Evolutionary conservation across 108 stramenopile genomes (phyloP).

Genomic region (Nitzschia palea): DNA sequence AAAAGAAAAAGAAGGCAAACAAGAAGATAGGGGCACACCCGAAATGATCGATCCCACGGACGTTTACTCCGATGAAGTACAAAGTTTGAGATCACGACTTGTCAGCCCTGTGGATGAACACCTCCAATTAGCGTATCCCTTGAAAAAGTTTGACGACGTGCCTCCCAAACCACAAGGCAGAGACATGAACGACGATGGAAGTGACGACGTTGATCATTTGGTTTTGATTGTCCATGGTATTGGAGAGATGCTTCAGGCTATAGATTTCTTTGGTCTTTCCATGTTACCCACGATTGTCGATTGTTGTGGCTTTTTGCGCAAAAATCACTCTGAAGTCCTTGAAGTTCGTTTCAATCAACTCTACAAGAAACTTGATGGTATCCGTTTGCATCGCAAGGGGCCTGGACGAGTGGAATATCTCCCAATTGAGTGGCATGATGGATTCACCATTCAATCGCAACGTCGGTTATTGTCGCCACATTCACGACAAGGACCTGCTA

Average conservation of each 20-base stretch:
- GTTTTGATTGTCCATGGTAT: conserved; percentile 80
- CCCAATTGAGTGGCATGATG: conserved; percentile 81
- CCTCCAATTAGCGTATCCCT: conserved; percentile 9
- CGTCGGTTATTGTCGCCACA: conserved; percentile 16
- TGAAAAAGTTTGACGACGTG: conserved; percentile 1
- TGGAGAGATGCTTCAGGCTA: conserved; percentile 65
- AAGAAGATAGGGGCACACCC: not conserved
- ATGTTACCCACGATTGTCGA: conserved; percentile 63
- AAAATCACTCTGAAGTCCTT: conserved; percentile 59
- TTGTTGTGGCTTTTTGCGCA: conserved; percentile 62
- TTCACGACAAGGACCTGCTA: not conserved
- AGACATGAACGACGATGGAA: conserved; percentile 10
- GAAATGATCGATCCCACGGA: not conserved
- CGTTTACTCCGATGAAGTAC: conserved; percentile 5
- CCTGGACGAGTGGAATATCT: conserved; percentile 64
- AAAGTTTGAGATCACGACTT: not conserved
- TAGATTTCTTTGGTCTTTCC: conserved; percentile 65
- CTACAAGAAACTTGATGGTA: conserved; percentile 10
- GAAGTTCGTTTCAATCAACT: conserved; percentile 26
- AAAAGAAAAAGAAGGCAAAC: not conserved
- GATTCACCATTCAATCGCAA: conserved; percentile 56
- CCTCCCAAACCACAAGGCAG: not conserved
- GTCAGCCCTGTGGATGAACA: conserved; percentile 5
- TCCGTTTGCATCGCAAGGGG: not conserved
- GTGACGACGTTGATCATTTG: conserved; percentile 60